A percentile compares a stretch with the other conserved stretches of the same genome.
Evolutionary conservation across 1,284 basidiomycete genomes (phyloP).

Genomic region (Ganoderma lingzhi): DNA sequence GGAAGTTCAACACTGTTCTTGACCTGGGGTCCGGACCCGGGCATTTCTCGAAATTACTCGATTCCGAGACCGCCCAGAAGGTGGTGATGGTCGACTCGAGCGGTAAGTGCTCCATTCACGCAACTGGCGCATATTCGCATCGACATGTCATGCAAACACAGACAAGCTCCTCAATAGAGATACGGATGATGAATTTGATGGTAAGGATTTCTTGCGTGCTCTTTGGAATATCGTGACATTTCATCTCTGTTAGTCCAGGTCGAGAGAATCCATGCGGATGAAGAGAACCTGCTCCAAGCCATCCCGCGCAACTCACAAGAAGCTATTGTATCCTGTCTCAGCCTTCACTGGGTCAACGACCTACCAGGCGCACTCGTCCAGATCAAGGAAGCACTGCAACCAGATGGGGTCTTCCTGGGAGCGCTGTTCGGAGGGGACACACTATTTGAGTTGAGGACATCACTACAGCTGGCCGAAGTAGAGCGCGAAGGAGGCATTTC

Average conservation of each 20-base stretch:
- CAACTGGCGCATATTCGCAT: neutral
- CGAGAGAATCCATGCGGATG: conserved; percentile 78
- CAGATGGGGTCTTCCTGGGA: conserved; percentile 95
- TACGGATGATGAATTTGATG: conserved; percentile 76
- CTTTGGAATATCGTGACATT: neutral
- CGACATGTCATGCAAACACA: conserved; percentile 39
- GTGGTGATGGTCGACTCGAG: conserved; percentile 92
- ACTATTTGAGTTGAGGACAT: conserved; percentile 91
- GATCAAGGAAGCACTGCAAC: conserved; percentile 85
- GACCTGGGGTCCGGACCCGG: conserved; percentile 97
- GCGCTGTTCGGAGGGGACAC: conserved; percentile 97
- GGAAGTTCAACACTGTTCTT: conserved; percentile 81
- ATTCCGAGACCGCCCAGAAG: conserved; percentile 75
- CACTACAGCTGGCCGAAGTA: conserved; percentile 93
- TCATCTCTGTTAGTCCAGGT: conserved; percentile 62
- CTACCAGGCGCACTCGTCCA: conserved; percentile 94
- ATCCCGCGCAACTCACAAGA: conserved; percentile 85
- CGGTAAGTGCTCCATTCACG: conserved; percentile 53
- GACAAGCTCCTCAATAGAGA: conserved; percentile 78
- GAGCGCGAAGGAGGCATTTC: conserved; percentile 97
- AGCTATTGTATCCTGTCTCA: conserved; percentile 91
- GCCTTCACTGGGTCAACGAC: conserved; percentile 98
- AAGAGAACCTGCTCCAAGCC: conserved; percentile 73
- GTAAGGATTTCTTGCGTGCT: conserved; percentile 48
- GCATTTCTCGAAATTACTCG: conserved; percentile 88